These are phyloP conservation scores for Nitzschia sp. DNA, from an alignment of 108 stramenopile species.

Conservation along the genomic window DNA sequence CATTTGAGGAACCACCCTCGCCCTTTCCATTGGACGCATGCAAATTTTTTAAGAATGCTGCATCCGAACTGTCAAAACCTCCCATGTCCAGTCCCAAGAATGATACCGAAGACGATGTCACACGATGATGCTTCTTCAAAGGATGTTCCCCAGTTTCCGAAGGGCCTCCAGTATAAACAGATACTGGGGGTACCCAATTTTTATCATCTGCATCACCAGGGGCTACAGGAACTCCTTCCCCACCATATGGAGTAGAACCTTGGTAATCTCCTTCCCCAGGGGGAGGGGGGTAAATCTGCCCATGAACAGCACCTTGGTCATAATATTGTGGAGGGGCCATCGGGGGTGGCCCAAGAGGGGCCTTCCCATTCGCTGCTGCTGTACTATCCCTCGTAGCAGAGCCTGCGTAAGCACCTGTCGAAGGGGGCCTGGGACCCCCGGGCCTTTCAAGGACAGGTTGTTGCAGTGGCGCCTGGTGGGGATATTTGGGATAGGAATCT, in stretches of 20 bases:
- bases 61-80: conserved; percentile 38
- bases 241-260: conserved; percentile 4
- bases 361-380: no score
- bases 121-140: conserved; percentile 48
- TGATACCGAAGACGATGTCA: conserved; percentile 54
- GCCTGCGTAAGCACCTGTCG: not conserved
- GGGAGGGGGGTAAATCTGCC: not conserved
- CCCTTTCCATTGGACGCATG: conserved; percentile 32
- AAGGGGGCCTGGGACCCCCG: not conserved
- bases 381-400: no score
- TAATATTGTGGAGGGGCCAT: conserved; percentile 20
- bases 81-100: conserved; percentile 54
- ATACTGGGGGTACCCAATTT: conserved; percentile 17
- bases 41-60: conserved; percentile 32
- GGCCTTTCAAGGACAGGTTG: conserved; percentile 28
- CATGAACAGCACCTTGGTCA: no score
- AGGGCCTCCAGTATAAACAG: conserved; percentile 29
- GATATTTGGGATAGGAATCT: conserved; percentile 16
- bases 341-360: not conserved
- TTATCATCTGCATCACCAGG: no score
- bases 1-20: not conserved
- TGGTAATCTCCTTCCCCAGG: conserved; percentile 12
- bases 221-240: no score
- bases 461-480: conserved; percentile 15
- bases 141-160: conserved; percentile 28